Evolutionary conservation across 2,329 filamentous ascomycete species (phyloP).

Genomic region (Fusarium circinatum): DNA sequence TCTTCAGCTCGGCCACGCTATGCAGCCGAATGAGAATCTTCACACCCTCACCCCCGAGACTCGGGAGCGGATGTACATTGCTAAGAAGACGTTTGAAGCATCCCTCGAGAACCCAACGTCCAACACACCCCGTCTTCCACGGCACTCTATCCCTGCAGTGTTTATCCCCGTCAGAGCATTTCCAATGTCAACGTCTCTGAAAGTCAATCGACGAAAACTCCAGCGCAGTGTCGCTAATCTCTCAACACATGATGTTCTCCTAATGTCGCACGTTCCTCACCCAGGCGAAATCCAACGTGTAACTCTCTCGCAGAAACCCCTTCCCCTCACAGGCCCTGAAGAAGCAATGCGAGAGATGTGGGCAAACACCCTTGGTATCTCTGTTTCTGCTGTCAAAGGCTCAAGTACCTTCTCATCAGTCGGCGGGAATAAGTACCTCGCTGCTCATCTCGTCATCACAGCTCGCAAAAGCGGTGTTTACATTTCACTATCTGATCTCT

Average conservation of each 20-base stretch:
- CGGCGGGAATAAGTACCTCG: slow-evolving; percentile 59
- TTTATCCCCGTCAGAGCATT: slow-evolving; percentile 61
- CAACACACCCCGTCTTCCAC: slow-evolving; percentile 44
- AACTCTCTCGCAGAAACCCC: slow-evolving; percentile 51
- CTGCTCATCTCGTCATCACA: slow-evolving; percentile 55
- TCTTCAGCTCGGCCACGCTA: slow-evolving; percentile 56
- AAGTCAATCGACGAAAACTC: slow-evolving; percentile 61
- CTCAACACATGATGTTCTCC: slow-evolving; percentile 56
- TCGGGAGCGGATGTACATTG: slow-evolving; percentile 56
- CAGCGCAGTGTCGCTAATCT: slow-evolving; percentile 57
- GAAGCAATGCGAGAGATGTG: slow-evolving; percentile 60
- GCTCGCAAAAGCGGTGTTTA: slow-evolving; percentile 56
- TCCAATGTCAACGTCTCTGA: slow-evolving; percentile 61
- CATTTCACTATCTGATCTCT: slow-evolving; percentile 55
- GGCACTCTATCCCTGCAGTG: slow-evolving; percentile 57
- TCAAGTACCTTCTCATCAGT: slow-evolving; percentile 58
- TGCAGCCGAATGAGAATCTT: slow-evolving; percentile 52
- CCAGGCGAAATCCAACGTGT: slow-evolving; percentile 50
- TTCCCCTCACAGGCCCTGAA: slow-evolving; percentile 60
- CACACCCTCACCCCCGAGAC: slow-evolving; percentile 52
- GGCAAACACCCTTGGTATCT: slow-evolving; percentile 55
- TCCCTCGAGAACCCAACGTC: slow-evolving; percentile 49
- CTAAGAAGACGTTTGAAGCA: slow-evolving; percentile 56
- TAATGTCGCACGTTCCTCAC: slow-evolving; percentile 53
- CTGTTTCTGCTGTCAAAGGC: slow-evolving; percentile 53